phyloP scores from a whole-genome alignment of 2,329 filamentous ascomycete genomes.

The Neonectria coccinea region DNA sequence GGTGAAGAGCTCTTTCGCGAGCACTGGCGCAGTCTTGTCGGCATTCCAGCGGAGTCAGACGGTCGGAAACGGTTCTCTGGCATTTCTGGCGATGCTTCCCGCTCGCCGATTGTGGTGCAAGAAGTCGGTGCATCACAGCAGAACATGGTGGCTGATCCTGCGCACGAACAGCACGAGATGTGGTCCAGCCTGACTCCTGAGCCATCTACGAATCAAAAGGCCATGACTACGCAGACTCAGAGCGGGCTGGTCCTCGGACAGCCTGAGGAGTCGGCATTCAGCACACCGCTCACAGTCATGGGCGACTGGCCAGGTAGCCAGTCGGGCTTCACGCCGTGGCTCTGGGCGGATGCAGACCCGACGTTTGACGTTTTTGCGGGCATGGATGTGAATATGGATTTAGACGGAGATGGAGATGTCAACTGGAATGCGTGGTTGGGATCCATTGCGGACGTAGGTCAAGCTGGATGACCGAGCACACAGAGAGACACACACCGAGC shows the following conservation, averaged over 20 bases:
- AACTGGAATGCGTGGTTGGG: constrained; percentile 54
- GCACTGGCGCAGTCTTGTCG: constrained; percentile 33
- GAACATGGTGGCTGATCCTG: not conserved
- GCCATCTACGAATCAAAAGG: not conserved
- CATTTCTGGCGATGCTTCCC: not conserved
- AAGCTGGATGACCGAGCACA: not conserved
- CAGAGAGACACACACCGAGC: not conserved
- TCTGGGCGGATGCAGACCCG: constrained; percentile 49
- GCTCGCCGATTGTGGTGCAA: not conserved
- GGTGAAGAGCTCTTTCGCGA: constrained; percentile 20
- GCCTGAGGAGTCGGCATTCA: not conserved
- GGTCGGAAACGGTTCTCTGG: not conserved
- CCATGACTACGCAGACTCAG: not conserved
- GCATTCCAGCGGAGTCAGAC: accelerated
- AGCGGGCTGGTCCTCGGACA: not conserved
- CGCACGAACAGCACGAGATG: not conserved
- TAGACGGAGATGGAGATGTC: constrained; percentile 39
- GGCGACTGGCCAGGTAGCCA: constrained; percentile 10
- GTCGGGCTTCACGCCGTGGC: constrained; percentile 46
- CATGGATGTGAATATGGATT: constrained; percentile 47
- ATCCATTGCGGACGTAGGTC: constrained; percentile 28
- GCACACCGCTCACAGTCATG: constrained; percentile 8
- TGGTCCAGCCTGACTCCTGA: constrained; percentile 8
- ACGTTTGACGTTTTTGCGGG: constrained; percentile 41
- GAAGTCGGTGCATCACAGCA: not conserved